Percentiles rank a stretch among this genome's conserved stretches.
phyloP scores from a whole-genome alignment of 352 stramenopile species.

The Phytopythium chamaehyphon region DNA sequence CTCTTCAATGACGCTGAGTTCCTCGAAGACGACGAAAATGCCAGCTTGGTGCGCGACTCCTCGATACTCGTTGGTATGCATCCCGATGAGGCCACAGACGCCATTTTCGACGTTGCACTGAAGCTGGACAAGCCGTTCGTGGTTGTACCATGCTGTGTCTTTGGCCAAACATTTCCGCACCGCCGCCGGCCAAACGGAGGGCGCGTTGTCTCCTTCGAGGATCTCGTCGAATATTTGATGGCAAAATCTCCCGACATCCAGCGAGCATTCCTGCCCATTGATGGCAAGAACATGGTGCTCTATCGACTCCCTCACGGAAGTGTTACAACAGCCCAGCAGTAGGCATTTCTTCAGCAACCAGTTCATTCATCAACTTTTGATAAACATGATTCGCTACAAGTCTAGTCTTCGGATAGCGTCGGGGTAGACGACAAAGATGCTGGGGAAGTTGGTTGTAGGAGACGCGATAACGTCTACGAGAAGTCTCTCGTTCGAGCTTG shows the following conservation, averaged over 20 bases:
- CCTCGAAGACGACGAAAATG: slow-evolving; percentile 38
- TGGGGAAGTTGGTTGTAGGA: too few relatives aligned
- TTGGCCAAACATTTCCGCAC: slow-evolving; percentile 88
- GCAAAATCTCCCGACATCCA: slow-evolving; percentile 66
- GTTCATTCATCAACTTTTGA: too few relatives aligned
- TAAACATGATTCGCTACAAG: too few relatives aligned
- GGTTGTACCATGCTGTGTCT: slow-evolving; percentile 96
- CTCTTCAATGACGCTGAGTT: slow-evolving; percentile 65
- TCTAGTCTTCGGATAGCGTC: background rate
- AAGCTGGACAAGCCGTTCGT: slow-evolving; percentile 91
- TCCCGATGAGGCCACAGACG: slow-evolving; percentile 93
- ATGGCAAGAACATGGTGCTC: slow-evolving; percentile 84
- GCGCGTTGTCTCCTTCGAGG: slow-evolving; percentile 71
- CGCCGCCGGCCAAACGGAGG: slow-evolving; percentile 36
- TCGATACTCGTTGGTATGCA: slow-evolving; percentile 92
- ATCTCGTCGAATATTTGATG: slow-evolving; percentile 74
- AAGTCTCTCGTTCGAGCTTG: background rate
- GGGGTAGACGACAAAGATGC: slow-evolving; percentile 4
- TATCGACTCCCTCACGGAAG: slow-evolving; percentile 24
- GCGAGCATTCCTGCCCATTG: slow-evolving; percentile 64
- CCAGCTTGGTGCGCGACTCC: slow-evolving; percentile 55
- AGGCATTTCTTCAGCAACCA: too few relatives aligned
- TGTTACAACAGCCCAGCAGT: too few relatives aligned
- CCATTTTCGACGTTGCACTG: slow-evolving; percentile 91
- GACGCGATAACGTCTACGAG: slow-evolving; percentile 20